Base-by-base conservation (phyloP, 2,329 filamentous ascomycete genomes). In the Hymenoscyphus fructigenus region DNA sequence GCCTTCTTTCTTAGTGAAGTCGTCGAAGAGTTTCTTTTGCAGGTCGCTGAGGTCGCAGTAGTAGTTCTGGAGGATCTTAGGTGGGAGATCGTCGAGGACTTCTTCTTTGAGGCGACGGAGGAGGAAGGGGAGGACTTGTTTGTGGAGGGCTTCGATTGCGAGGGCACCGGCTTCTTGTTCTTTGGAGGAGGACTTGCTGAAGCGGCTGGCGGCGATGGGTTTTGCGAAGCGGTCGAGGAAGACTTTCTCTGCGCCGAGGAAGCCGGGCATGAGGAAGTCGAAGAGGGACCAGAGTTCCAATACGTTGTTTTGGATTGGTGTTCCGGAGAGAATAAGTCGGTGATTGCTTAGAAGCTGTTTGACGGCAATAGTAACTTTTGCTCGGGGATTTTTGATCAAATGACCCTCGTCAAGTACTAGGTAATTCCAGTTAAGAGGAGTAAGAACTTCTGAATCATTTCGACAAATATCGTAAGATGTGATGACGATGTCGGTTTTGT, bases 41-140 rank as follows among this genome's bases (percentile, higher is more conserved):
- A 99, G 81, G 64, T 99, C 95, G 73, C 92, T 97, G 20, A 97
- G 88, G 74, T 99, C 95, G 77, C 95, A 99, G 80, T 99, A 99
- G 81, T 99, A 99, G 78, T 99, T 99, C 76, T 99, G 95, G 60
- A 99, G 81, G 73, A 99, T 99, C 87, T 99, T 99, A 7, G 95
- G 95, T 1, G 95, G 95, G 9, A 99, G 82, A 73, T 99, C 95
- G 71, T 99, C 91, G 66, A 99, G 83, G 20, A 99, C 95, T 77
- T 99, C 95, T 79, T 99, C 95, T 79, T 99, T 99, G 71, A 99
- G 85, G 72, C 95, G 93, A 66, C 95, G 92, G 47, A 99, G 86
- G 67, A 99, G 83, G 88, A 99, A 99, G 1, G 95, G 95, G 38
- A 99, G 81, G 1, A 99, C 96, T 76, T 99, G 95, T 77, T 99